These are phyloP conservation scores for Apiospora phragmitis DNA, from an alignment of 2,329 filamentous ascomycete genomes.

Conservation along the genomic window DNA sequence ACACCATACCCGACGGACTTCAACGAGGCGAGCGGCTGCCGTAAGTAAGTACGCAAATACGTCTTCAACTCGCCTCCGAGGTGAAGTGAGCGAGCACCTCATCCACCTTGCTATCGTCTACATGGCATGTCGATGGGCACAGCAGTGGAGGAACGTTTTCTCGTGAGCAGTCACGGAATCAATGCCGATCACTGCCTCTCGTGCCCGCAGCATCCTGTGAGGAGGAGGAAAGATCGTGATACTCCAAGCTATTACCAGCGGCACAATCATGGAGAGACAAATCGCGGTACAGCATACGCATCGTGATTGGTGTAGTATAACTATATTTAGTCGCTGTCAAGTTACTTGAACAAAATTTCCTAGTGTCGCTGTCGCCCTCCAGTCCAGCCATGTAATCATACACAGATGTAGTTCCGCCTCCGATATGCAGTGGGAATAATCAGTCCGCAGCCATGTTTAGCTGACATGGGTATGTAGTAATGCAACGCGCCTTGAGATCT, in stretches of 20 bases:
- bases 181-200: too few species aligned
- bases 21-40: too few species aligned
- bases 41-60: too few species aligned
- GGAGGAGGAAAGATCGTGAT: too few species aligned
- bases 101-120: too few species aligned
- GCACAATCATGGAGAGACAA: background rate
- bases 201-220: too few species aligned
- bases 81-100: too few species aligned
- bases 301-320: background rate
- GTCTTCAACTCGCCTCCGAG: too few species aligned
- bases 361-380: background rate
- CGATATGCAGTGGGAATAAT: background rate
- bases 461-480: constrained; percentile 3
- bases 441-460: background rate
- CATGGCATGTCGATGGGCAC: too few species aligned
- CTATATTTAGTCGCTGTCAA: background rate
- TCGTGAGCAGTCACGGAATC: too few species aligned
- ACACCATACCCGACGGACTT: too few species aligned
- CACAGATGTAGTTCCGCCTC: background rate
- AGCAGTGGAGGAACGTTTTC: too few species aligned
- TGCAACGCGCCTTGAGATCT: constrained; percentile 5
- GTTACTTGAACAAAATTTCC: background rate
- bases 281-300: background rate
- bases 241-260: background rate
- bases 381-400: background rate